phyloP scores from a whole-genome alignment of 768 basidiomycete species.

The Leucosporidium scottii region DNA sequence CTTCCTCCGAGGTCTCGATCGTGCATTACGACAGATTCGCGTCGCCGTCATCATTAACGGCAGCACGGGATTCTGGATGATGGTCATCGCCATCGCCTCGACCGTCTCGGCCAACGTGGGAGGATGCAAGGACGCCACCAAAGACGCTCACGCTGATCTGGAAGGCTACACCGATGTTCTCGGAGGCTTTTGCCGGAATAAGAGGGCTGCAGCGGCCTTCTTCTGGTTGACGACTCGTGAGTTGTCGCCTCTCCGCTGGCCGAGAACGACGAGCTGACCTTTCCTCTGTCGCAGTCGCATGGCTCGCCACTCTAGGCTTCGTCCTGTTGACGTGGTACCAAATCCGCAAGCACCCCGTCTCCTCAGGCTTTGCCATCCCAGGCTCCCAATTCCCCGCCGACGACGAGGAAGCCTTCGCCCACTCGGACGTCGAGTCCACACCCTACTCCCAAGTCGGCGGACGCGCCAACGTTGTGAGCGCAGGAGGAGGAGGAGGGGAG shows the following conservation, averaged over 20 bases:
- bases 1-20: constrained; percentile 28
- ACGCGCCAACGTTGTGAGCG: background rate
- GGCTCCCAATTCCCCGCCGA: constrained; percentile 16
- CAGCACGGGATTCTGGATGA: background rate
- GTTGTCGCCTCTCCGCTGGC: background rate
- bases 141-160: constrained; percentile 29
- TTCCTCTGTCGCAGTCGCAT: constrained; percentile 12
- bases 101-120: constrained; percentile 32
- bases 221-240: constrained; percentile 33
- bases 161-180: constrained; percentile 31
- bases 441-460: background rate
- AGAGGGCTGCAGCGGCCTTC: constrained; percentile 36
- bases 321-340: constrained; percentile 13
- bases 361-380: constrained; percentile 18
- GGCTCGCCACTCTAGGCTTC: constrained; percentile 13
- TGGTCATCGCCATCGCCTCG: constrained; percentile 7
- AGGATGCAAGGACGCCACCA: constrained; percentile 33
- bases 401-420: constrained; percentile 18
- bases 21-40: constrained; percentile 27
- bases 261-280: background rate
- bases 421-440: constrained; percentile 5
- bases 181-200: constrained; percentile 32
- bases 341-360: constrained; percentile 13
- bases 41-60: constrained; percentile 28
- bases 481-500: no score